Evolutionary conservation across 2,329 filamentous ascomycete genomes (phyloP).

Genomic region (Gaeumannomyces tritici): DNA sequence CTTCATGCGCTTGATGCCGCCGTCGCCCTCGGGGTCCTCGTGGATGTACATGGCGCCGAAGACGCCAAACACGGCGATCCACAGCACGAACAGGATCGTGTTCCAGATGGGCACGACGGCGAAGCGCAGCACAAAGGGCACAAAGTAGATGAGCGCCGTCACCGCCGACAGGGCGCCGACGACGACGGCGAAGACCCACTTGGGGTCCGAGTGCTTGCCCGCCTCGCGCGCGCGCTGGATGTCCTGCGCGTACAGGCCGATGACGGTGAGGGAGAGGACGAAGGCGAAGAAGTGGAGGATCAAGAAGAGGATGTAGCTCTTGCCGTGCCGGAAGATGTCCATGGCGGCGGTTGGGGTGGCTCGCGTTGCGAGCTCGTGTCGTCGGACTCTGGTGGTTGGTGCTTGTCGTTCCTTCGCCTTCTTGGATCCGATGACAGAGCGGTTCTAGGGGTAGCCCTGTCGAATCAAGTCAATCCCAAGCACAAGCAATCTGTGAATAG

Average conservation of each 20-base stretch:
- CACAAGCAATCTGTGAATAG: not conserved
- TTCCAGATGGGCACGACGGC: slow-evolving; percentile 58
- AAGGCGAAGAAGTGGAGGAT: slow-evolving; percentile 68
- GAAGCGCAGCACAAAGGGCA: slow-evolving; percentile 50
- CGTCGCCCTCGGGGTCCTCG: slow-evolving; percentile 53
- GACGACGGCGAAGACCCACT: slow-evolving; percentile 72
- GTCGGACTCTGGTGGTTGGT: not conserved
- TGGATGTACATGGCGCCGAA: slow-evolving; percentile 75
- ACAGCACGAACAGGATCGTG: slow-evolving; percentile 63
- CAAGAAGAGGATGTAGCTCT: slow-evolving; percentile 45
- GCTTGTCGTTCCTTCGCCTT: not conserved
- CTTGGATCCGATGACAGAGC: not conserved
- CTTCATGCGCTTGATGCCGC: slow-evolving; percentile 66
- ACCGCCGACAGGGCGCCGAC: slow-evolving; percentile 56
- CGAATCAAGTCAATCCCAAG: not conserved
- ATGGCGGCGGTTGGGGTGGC: slow-evolving; percentile 20
- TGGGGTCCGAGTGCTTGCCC: slow-evolving; percentile 45
- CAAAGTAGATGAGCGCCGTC: slow-evolving; percentile 54
- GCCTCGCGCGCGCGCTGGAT: slow-evolving; percentile 43
- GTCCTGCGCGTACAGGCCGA: slow-evolving; percentile 69
- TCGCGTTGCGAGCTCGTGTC: not conserved
- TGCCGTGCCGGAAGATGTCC: slow-evolving; percentile 31
- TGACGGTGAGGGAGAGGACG: slow-evolving; percentile 64
- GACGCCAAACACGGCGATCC: slow-evolving; percentile 72
- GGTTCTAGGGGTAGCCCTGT: not conserved